Percentiles rank a stretch among this genome's conserved stretches.
These are phyloP conservation scores for Phytomonas sp. DNA, from an alignment of 208 protist species.

Conservation along the genomic window DNA sequence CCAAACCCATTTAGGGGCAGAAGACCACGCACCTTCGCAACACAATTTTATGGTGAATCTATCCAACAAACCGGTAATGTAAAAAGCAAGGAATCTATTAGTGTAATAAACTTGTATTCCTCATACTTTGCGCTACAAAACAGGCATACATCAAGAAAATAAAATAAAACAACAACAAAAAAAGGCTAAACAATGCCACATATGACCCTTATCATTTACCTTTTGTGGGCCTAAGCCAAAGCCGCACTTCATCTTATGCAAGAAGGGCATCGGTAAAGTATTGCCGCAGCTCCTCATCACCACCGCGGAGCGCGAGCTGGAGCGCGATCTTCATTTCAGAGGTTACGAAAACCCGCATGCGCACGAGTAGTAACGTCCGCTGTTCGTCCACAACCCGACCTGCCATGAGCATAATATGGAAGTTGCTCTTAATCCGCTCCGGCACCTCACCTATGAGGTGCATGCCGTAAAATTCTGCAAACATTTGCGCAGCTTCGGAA, in stretches of 20 bases:
- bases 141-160: not conserved
- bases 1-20: not conserved
- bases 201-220: not conserved
- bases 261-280: conserved; percentile 64
- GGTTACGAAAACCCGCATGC: conserved; percentile 68
- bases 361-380: conserved; percentile 60
- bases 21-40: not conserved
- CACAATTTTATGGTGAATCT: not conserved
- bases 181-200: not conserved
- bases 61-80: not conserved
- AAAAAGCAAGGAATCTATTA: not conserved
- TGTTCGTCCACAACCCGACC: conserved; percentile 52
- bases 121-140: not conserved
- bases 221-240: not conserved
- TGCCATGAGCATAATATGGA: conserved; percentile 75
- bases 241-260: conserved; percentile 16
- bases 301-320: conserved; percentile 70
- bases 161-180: not conserved
- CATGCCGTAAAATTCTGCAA: conserved; percentile 85
- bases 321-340: conserved; percentile 64
- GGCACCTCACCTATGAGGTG: conserved; percentile 59
- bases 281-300: conserved; percentile 51
- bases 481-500: conserved; percentile 67
- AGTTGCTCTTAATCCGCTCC: conserved; percentile 57
- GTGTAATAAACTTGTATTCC: not conserved